Evolutionary conservation across 2,329 filamentous ascomycete species (phyloP).

Genomic region (Emergomyces pasteurianus): DNA sequence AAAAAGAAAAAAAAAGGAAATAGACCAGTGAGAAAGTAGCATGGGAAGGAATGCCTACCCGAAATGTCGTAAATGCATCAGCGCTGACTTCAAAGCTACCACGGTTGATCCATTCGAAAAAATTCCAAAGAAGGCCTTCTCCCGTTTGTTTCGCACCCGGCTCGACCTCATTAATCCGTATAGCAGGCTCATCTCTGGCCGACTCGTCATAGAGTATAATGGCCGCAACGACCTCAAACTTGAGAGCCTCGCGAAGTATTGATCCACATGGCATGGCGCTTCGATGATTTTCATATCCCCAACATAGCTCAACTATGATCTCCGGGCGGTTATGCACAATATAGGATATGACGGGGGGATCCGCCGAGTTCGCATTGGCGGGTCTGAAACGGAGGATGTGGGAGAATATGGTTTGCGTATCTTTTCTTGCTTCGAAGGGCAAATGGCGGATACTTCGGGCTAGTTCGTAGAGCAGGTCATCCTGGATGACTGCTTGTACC

Average conservation of each 20-base stretch:
- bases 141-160: constrained; percentile 64
- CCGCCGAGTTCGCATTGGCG: constrained; percentile 51
- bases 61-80: constrained; percentile 94
- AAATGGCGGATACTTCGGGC: constrained; percentile 72
- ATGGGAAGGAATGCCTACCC: constrained; percentile 43
- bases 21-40: background rate
- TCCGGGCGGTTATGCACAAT: constrained; percentile 78
- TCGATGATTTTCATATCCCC: constrained; percentile 79
- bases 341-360: constrained; percentile 77
- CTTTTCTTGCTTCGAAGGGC: constrained; percentile 92
- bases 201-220: constrained; percentile 90
- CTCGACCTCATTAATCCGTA: constrained; percentile 67
- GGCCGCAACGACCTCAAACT: constrained; percentile 80
- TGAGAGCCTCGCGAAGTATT: constrained; percentile 77
- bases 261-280: constrained; percentile 86
- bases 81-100: constrained; percentile 93
- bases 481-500: constrained; percentile 71
- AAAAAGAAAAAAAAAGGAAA: background rate
- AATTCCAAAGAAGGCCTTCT: constrained; percentile 85
- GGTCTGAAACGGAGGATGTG: constrained; percentile 86
- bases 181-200: constrained; percentile 57
- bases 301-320: constrained; percentile 76
- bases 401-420: constrained; percentile 90
- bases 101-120: constrained; percentile 95
- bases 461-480: constrained; percentile 77